Base-by-base conservation (phyloP, 441 rosid species). In the Theobroma grandiflorum region DNA sequence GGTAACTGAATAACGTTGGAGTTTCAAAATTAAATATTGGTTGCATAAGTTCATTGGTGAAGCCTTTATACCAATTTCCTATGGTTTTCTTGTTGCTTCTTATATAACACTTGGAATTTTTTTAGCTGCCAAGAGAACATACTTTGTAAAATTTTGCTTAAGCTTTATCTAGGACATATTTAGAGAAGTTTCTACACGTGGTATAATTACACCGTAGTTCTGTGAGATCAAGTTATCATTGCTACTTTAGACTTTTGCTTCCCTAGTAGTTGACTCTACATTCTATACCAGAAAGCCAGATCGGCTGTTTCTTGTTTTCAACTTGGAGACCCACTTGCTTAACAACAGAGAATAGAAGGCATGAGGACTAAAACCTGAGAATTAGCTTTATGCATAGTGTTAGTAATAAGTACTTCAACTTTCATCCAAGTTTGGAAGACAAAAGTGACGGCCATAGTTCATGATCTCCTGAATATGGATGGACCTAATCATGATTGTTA, bases 21-120 rank as follows among this genome's bases (percentile, higher is more conserved):
- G 33, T 47, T 20, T 31, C 12, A 7, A 16, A 7, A 8, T 14
- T 49, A 70, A 70, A 70, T 70, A 49, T 6, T 3, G 26, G 42
- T 49, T 70, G 1, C 31, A 43, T 68, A 45, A 68, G 35, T 22
- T 68, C 8, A 43, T 18, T 45, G 74, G 42, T 49, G 6, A 47
- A 15, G 58, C 3, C 58, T 70, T 49, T 50, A 47, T 69, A 9
- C 18, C 57, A 47, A 69, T 26, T 15, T 16, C 5, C 74, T 69
- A 69, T 69, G 53, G n/a, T 45, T 69, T 69, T 47, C 37, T 22
- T 53, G 11, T 77, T 9, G 78, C 31, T 75, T 6, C 22, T 62
- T 62, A 49, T 33, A 2, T 33, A 2, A 64, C 4, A 37, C 69
- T 31, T 45, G 53, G 57, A 31, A 47, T 43, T 16, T 40, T 20